Evolutionary conservation across 2,329 filamentous ascomycete genomes (phyloP).

Genomic region (Colletotrichum sp.): DNA sequence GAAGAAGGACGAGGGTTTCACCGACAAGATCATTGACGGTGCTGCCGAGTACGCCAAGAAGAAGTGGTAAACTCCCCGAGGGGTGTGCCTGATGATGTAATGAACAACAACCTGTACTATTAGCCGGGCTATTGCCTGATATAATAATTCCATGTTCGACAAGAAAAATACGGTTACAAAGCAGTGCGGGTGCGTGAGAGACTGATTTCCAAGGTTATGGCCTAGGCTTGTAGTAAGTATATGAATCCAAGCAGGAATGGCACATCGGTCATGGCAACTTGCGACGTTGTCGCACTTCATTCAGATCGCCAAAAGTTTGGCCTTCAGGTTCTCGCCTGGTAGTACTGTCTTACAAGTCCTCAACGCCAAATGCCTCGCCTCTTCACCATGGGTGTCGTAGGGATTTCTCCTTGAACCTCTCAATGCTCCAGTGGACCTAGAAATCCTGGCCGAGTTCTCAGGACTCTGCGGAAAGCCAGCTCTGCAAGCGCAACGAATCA

Average conservation of each 20-base stretch:
- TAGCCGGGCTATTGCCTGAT: background rate
- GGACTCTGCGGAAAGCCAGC: background rate
- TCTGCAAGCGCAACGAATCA: background rate
- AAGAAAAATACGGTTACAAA: background rate
- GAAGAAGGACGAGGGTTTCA: slow-evolving; percentile 2
- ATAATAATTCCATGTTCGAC: background rate
- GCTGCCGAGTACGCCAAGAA: slow-evolving; percentile 17
- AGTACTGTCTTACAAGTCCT: slow-evolving; percentile 4
- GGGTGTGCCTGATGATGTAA: background rate
- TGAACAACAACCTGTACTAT: slow-evolving; percentile 3
- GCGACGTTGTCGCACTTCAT: background rate
- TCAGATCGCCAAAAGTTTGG: background rate
- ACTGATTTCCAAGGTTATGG: background rate
- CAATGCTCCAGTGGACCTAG: background rate
- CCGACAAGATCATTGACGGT: slow-evolving; percentile 17
- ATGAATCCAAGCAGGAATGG: background rate
- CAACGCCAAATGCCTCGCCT: background rate
- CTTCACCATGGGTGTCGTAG: background rate
- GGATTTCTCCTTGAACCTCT: background rate
- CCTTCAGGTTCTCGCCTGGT: slow-evolving; percentile 6
- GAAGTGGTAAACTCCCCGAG: background rate
- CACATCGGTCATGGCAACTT: background rate
- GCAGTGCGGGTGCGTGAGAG: background rate
- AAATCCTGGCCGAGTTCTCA: background rate
- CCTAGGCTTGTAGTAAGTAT: background rate